Conservation (phyloP, 352 stramenopile genomes). For the Phytophthora cryptogea region DNA sequence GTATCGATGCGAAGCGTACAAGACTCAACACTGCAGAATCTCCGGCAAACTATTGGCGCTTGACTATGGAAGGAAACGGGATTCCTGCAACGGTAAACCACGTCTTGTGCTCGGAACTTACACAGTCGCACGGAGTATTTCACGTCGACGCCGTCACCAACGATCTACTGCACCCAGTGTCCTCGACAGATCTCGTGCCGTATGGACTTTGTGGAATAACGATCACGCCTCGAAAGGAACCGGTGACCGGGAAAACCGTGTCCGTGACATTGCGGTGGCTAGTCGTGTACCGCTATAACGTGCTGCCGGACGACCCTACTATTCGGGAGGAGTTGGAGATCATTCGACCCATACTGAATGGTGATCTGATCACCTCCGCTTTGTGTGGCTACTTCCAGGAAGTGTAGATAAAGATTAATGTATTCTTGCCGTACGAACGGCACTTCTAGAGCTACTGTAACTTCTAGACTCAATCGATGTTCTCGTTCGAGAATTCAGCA, state of each 20-base stretch:
- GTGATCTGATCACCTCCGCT: constrained; percentile 36
- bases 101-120: constrained; percentile 29
- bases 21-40: constrained; percentile 26
- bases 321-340: constrained; percentile 26
- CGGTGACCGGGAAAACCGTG: constrained; percentile 10
- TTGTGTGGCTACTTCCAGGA: constrained; percentile 32
- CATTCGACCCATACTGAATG: constrained; percentile 37
- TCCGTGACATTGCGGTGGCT: constrained; percentile 30
- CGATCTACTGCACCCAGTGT: constrained; percentile 28
- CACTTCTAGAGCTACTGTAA: too few relatives aligned
- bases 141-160: constrained; percentile 35
- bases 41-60: constrained; percentile 25
- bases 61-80: constrained; percentile 17
- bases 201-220: constrained; percentile 29
- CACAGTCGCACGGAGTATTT: constrained; percentile 26
- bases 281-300: constrained; percentile 35
- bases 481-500: too few relatives aligned
- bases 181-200: constrained; percentile 7
- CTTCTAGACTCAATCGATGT: too few relatives aligned
- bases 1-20: constrained; percentile 15
- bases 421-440: background rate
- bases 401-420: background rate
- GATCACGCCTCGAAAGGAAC: constrained; percentile 21
- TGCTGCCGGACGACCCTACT: constrained; percentile 24
- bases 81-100: constrained; percentile 35